Conservation (phyloP, 805 yeast species). For the Ogataea minuta region DNA sequence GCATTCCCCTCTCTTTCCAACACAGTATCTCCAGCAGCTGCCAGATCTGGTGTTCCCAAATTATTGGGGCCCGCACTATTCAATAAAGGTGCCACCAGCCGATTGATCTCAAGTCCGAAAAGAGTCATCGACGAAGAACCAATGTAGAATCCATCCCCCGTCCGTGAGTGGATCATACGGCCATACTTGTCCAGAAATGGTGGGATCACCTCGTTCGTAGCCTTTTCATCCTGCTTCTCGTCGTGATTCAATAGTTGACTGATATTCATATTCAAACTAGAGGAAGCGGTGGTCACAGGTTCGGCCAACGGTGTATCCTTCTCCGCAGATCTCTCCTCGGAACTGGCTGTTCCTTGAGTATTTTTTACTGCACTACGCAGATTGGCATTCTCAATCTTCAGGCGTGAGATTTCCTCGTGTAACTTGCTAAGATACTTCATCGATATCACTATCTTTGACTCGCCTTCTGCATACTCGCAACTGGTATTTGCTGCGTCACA, state of each 20-base stretch:
- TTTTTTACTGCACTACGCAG: slow-evolving; percentile 44
- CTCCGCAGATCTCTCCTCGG: not conserved
- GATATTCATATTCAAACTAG: slow-evolving; percentile 6
- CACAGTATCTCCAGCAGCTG: slow-evolving; percentile 44
- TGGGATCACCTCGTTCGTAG: slow-evolving; percentile 54
- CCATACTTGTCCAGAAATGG: slow-evolving; percentile 73
- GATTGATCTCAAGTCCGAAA: slow-evolving; percentile 74
- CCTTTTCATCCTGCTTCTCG: slow-evolving; percentile 1
- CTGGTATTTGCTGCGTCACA: slow-evolving; percentile 53
- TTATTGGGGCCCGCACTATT: slow-evolving; percentile 1
- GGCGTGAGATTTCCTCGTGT: slow-evolving; percentile 62
- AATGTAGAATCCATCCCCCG: slow-evolving; percentile 73
- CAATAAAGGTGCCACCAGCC: slow-evolving; percentile 33
- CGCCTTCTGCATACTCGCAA: slow-evolving; percentile 73
- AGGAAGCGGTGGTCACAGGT: not conserved
- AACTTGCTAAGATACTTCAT: slow-evolving; percentile 64
- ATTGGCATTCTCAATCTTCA: slow-evolving; percentile 64
- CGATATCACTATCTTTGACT: slow-evolving; percentile 69
- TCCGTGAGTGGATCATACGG: slow-evolving; percentile 66
- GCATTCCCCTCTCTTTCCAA: slow-evolving; percentile 77
- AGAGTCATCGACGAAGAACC: slow-evolving; percentile 84
- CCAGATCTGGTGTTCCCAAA: slow-evolving; percentile 1
- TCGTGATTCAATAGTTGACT: slow-evolving; percentile 7
- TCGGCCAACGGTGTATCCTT: not conserved
- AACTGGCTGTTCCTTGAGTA: not conserved